Evolutionary conservation across 495 filamentous ascomycete species (phyloP).

Genomic region (Platismatia glauca): DNA sequence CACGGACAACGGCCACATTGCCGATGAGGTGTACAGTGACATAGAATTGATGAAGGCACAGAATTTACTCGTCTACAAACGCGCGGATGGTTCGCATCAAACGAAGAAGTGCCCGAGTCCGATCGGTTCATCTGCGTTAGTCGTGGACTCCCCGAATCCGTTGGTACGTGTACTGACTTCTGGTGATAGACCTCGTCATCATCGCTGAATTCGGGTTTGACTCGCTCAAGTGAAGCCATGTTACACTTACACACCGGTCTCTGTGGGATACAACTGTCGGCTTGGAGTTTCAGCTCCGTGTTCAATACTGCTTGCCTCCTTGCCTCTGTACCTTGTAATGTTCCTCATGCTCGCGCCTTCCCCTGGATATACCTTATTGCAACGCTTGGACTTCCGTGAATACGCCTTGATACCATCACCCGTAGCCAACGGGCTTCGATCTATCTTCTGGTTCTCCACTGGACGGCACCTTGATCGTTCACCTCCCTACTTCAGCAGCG

Average conservation of each 20-base stretch:
- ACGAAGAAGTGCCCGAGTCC: conserved; percentile 25
- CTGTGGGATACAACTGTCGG: background rate
- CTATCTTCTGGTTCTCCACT: background rate
- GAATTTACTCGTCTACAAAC: conserved; percentile 19
- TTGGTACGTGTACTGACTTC: background rate
- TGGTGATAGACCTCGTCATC: conserved; percentile 3
- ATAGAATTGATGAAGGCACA: conserved; percentile 4
- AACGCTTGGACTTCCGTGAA: background rate
- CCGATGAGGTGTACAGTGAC: conserved; percentile 18
- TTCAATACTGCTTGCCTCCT: background rate
- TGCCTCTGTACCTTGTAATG: background rate
- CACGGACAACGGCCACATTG: conserved; percentile 20
- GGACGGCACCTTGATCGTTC: background rate
- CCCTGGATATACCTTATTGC: background rate
- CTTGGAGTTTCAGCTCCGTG: no score
- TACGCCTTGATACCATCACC: background rate
- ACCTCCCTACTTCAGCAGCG: background rate
- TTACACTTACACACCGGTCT: background rate
- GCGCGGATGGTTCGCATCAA: conserved; percentile 23
- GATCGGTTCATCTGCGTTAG: conserved; percentile 8
- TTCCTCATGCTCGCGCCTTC: background rate
- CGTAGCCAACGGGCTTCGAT: background rate
- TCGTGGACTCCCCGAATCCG: background rate
- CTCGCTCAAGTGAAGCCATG: background rate
- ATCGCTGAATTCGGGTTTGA: background rate